Conservation (phyloP, 2,329 filamentous ascomycete species). For the Calonectria leucothoes region DNA sequence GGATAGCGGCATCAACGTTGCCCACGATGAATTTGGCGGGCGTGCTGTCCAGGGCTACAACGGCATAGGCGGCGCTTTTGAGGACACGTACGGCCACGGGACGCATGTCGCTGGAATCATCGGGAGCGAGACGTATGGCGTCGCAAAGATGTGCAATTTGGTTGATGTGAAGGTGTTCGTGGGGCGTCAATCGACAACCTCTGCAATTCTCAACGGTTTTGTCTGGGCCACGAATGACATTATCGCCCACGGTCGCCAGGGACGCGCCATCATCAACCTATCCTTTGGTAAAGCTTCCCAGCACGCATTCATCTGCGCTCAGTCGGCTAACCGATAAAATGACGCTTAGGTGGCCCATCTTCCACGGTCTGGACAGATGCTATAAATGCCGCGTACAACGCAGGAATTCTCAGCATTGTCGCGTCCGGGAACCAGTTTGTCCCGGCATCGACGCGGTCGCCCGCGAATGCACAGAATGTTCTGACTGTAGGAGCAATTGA, state of each 20-base stretch:
- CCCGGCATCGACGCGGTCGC: not conserved
- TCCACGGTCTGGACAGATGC: not conserved
- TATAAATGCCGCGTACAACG: not conserved
- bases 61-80: not conserved
- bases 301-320: no score
- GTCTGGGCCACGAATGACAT: not conserved
- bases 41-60: not conserved
- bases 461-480: not conserved
- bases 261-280: not conserved
- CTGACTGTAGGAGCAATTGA: not conserved
- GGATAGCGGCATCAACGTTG: not conserved
- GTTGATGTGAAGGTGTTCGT: not conserved
- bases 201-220: not conserved
- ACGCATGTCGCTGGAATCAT: not conserved
- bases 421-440: not conserved
- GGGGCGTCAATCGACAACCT: not conserved
- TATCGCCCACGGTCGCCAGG: not conserved
- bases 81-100: not conserved
- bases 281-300: not conserved
- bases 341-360: not conserved
- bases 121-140: not conserved
- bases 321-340: not conserved
- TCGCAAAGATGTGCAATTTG: not conserved
- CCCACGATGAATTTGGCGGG: not conserved
- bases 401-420: not conserved